phyloP scores from a whole-genome alignment of 441 rosid species.

The Erodium moschatum region DNA sequence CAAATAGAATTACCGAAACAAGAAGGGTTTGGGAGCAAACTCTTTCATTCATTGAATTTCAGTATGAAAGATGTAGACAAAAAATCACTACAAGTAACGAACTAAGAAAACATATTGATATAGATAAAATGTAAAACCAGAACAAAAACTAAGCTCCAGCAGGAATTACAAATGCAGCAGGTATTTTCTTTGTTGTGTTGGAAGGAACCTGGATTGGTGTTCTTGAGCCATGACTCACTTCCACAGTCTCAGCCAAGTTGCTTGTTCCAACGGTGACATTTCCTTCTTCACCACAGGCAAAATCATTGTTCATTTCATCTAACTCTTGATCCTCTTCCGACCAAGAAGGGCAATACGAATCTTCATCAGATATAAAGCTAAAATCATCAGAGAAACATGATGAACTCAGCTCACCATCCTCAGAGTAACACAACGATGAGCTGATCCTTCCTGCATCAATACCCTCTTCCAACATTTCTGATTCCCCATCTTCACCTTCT shows the following conservation, averaged over 20 bases:
- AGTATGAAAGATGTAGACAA: background rate
- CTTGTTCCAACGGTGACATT: background rate
- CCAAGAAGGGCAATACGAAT: conserved; percentile 2
- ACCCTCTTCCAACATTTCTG: background rate
- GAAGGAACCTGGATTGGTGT: background rate
- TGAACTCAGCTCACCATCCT: background rate
- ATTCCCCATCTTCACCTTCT: background rate
- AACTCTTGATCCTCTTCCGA: background rate
- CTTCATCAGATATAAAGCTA: background rate
- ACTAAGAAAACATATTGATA: background rate
- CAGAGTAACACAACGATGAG: background rate
- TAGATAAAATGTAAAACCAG: background rate
- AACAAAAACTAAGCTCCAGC: background rate
- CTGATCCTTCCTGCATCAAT: background rate
- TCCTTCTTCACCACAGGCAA: background rate
- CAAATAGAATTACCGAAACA: background rate
- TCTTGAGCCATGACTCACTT: no score
- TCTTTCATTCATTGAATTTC: conserved; percentile 2
- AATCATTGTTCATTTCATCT: background rate
- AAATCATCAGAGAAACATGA: background rate
- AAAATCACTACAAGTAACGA: background rate
- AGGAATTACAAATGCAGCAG: conserved; percentile 7
- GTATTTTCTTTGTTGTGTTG: conserved; percentile 1
- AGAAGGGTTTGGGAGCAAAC: background rate
- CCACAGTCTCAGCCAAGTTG: no score